Percentiles rank a stretch among this genome's conserved stretches.
These are phyloP conservation scores for Tilletiaria anomala DNA, from an alignment of 1,284 basidiomycete genomes.

Conservation along the genomic window DNA sequence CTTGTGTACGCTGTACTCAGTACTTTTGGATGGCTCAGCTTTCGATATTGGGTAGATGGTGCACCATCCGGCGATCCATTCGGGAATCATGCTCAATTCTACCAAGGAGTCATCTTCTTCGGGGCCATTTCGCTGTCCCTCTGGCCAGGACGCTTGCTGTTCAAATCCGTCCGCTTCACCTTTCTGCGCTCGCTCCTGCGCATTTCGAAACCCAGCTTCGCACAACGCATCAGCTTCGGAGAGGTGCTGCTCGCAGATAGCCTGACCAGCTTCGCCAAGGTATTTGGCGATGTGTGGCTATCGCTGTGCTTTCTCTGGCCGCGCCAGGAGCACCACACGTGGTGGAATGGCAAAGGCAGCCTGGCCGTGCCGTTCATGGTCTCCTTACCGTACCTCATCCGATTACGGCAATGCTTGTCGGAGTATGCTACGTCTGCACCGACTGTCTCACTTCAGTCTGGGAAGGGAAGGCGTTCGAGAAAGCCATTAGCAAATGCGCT, in stretches of 20 bases:
- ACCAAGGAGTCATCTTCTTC: slow-evolving; percentile 23
- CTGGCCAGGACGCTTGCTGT: slow-evolving; percentile 27
- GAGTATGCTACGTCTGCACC: slow-evolving; percentile 51
- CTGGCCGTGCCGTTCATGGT: slow-evolving; percentile 54
- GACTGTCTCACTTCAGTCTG: slow-evolving; percentile 1
- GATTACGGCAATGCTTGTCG: slow-evolving; percentile 80
- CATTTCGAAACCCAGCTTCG: background rate
- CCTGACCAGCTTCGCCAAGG: slow-evolving; percentile 89
- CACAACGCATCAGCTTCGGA: slow-evolving; percentile 62
- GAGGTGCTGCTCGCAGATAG: slow-evolving; percentile 92
- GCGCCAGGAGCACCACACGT: slow-evolving; percentile 23
- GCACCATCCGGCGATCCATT: slow-evolving; percentile 13
- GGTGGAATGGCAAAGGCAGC: slow-evolving; percentile 29
- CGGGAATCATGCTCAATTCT: slow-evolving; percentile 24
- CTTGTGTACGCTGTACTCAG: slow-evolving; percentile 12
- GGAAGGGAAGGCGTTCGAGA: background rate
- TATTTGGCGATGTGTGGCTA: slow-evolving; percentile 84
- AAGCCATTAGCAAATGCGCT: slow-evolving; percentile 80
- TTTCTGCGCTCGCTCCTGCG: background rate
- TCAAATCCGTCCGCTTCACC: slow-evolving; percentile 8
- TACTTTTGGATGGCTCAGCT: slow-evolving; percentile 24
- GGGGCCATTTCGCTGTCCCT: slow-evolving; percentile 11
- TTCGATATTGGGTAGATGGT: slow-evolving; percentile 21
- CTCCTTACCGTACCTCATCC: slow-evolving; percentile 77
- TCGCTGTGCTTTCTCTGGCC: slow-evolving; percentile 62